A percentile compares a stretch with the other conserved stretches of the same genome.
Evolutionary conservation across 192 early-diverging fungal genomes (phyloP).

Genomic region (Pilaira anomala): DNA sequence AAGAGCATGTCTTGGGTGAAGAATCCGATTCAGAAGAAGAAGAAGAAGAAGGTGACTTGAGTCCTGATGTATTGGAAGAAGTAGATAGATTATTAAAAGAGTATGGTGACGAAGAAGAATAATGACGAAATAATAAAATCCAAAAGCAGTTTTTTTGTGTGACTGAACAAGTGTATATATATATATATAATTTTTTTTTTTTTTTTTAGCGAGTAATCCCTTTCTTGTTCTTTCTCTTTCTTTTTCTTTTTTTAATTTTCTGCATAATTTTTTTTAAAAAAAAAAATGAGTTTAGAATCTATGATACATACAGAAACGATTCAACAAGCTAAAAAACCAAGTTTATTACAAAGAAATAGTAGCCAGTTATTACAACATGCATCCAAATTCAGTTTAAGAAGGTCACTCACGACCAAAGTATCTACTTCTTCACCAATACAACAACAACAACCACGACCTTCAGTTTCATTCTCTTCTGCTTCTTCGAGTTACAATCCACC

Average conservation of each 20-base stretch:
- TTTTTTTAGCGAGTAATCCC: neutral
- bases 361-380: slow-evolving; percentile 79
- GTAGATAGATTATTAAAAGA: slow-evolving; percentile 42
- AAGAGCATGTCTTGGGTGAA: neutral
- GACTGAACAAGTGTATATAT: too few relatives aligned
- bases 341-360: slow-evolving; percentile 11
- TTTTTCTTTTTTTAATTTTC: neutral
- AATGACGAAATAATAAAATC: neutral
- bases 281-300: neutral
- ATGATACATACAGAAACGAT: neutral
- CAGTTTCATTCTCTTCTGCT: too few relatives aligned
- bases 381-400: slow-evolving; percentile 26
- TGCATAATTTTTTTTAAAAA: too few relatives aligned
- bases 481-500: too few relatives aligned
- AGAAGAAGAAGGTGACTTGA: slow-evolving; percentile 25
- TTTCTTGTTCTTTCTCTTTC: neutral
- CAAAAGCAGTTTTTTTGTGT: neutral
- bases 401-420: neutral
- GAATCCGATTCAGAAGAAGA: slow-evolving; percentile 14
- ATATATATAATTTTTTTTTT: too few relatives aligned
- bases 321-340: neutral
- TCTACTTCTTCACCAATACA: neutral
- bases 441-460: neutral
- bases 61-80: slow-evolving; percentile 41
- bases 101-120: slow-evolving; percentile 24